Percentiles rank a stretch among this genome's conserved stretches.
Evolutionary conservation across 495 filamentous ascomycete species (phyloP).

Genomic region (Pyrenula massariospora): DNA sequence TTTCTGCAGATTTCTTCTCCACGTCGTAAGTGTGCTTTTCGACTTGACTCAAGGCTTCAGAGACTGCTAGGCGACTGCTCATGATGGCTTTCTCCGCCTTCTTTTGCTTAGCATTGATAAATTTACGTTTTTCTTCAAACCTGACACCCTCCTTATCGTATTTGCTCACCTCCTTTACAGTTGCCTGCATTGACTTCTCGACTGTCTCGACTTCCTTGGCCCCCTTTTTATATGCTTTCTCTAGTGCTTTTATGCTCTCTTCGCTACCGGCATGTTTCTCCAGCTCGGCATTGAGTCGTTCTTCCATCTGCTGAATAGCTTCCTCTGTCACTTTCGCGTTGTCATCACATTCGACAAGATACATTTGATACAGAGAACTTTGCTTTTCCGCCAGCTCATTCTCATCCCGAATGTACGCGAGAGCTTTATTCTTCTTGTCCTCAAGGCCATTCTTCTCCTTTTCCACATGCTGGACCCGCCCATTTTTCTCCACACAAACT

Average conservation of each 20-base stretch:
- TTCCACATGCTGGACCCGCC: constrained; percentile 91
- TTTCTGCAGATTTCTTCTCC: constrained; percentile 59
- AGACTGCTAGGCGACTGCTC: constrained; percentile 52
- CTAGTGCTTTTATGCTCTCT: constrained; percentile 77
- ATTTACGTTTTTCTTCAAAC: constrained; percentile 95
- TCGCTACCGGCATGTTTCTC: constrained; percentile 89
- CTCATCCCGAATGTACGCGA: constrained; percentile 80
- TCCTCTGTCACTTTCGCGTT: constrained; percentile 86
- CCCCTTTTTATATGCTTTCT: constrained; percentile 73
- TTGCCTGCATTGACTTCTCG: constrained; percentile 67
- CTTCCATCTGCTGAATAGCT: constrained; percentile 80
- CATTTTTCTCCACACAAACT: constrained; percentile 85
- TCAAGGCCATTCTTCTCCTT: constrained; percentile 88
- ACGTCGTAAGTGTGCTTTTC: constrained; percentile 70
- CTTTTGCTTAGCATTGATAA: constrained; percentile 76
- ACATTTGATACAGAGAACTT: constrained; percentile 81
- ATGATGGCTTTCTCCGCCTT: constrained; percentile 86
- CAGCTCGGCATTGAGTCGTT: constrained; percentile 73
- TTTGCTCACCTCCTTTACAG: constrained; percentile 80
- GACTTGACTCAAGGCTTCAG: constrained; percentile 65
- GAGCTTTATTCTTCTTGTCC: constrained; percentile 90
- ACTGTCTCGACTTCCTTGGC: constrained; percentile 70
- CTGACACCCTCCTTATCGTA: constrained; percentile 95
- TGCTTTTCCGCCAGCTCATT: constrained; percentile 88
- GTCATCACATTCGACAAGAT: constrained; percentile 73